phyloP scores from a whole-genome alignment of 1,139 yeast species.

The Pichia sorboxylosa region DNA sequence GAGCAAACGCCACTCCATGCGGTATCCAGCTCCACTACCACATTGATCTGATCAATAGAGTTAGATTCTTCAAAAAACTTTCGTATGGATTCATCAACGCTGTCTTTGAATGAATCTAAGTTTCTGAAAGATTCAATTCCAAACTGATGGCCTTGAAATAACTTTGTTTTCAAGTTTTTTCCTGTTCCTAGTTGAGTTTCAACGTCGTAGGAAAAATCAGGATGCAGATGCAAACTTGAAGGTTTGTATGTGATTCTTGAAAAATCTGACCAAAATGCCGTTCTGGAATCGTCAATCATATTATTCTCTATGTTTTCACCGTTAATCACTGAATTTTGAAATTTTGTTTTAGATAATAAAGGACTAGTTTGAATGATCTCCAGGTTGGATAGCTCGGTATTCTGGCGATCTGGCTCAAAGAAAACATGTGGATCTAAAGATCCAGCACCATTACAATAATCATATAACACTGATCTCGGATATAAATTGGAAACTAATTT shows the following conservation, averaged over 20 bases:
- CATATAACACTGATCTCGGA: conserved; percentile 76
- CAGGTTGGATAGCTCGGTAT: background rate
- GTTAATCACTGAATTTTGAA: conserved; percentile 50
- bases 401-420: conserved; percentile 12
- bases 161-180: conserved; percentile 24
- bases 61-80: conserved; percentile 69
- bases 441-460: conserved; percentile 57
- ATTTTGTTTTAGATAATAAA: conserved; percentile 33
- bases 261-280: conserved; percentile 76
- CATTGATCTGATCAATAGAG: conserved; percentile 54
- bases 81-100: conserved; percentile 49
- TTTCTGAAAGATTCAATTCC: conserved; percentile 40
- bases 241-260: conserved; percentile 61
- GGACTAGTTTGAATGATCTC: conserved; percentile 11
- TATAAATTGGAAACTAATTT: conserved; percentile 36
- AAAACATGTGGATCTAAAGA: conserved; percentile 45
- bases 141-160: conserved; percentile 31
- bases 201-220: conserved; percentile 45
- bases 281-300: conserved; percentile 29
- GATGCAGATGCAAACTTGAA: conserved; percentile 37
- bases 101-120: conserved; percentile 27
- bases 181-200: conserved; percentile 26
- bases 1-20: conserved; percentile 79
- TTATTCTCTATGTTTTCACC: conserved; percentile 12
- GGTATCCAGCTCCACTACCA: conserved; percentile 56